phyloP scores from a whole-genome alignment of 176 grass and related monocot genomes.

The Eleusine indica region DNA sequence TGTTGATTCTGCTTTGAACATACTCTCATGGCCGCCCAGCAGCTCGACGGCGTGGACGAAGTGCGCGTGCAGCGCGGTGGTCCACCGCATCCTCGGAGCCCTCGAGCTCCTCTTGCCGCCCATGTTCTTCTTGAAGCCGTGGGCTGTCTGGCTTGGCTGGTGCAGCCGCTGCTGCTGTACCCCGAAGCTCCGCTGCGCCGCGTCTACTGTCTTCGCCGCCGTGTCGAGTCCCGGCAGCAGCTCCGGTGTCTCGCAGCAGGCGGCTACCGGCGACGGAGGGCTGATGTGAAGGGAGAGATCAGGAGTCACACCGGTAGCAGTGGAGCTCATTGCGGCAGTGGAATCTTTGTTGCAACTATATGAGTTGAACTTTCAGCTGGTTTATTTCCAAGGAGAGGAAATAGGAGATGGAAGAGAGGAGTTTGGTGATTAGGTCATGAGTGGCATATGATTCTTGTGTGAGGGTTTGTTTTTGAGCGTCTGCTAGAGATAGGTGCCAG shows the following conservation, averaged over 20 bases:
- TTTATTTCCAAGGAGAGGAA: conserved; percentile 19
- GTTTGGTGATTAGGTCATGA: conserved; percentile 78
- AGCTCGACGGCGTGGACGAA: conserved; percentile 95
- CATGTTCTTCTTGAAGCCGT: conserved; percentile 62
- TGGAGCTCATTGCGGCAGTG: conserved; percentile 35
- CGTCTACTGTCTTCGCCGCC: not conserved
- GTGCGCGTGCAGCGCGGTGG: conserved; percentile 87
- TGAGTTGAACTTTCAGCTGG: conserved; percentile 6
- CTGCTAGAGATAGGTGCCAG: too few species aligned
- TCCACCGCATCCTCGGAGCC: conserved; percentile 99
- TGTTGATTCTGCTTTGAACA: conserved; percentile 1
- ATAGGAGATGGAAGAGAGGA: not conserved
- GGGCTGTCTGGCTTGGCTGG: conserved; percentile 55
- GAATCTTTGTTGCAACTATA: not conserved
- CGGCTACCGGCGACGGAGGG: conserved; percentile 44
- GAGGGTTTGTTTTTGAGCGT: conserved; percentile 34
- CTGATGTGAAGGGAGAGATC: conserved; percentile 92
- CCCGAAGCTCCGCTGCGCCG: not conserved
- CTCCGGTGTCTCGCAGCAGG: conserved; percentile 23
- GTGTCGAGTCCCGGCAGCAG: conserved; percentile 45
- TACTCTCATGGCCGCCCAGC: conserved; percentile 98
- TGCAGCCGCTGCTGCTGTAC: conserved; percentile 30
- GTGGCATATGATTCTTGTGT: conserved; percentile 69
- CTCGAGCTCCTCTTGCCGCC: conserved; percentile 60
- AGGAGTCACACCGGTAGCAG: conserved; percentile 34